A percentile compares a stretch with the other conserved stretches of the same genome.
phyloP scores from a whole-genome alignment of 139 green algal genomes.

The Picochlorum sp. region DNA sequence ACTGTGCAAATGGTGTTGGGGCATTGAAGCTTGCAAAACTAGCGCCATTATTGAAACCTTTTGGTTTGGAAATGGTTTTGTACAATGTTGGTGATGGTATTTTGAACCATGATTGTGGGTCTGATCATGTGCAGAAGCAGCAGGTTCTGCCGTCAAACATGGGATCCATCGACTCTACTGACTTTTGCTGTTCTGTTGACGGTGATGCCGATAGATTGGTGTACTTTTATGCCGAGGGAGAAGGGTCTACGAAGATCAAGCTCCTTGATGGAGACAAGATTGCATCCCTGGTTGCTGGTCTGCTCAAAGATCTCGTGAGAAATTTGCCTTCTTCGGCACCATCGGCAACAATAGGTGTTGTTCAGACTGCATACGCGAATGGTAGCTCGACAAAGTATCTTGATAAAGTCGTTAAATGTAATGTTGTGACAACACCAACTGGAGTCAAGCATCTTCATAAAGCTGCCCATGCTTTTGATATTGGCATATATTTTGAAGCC shows the following conservation, averaged over 20 bases:
- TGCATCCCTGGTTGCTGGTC: slow-evolving; percentile 60
- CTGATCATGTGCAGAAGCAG: slow-evolving; percentile 95
- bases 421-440: slow-evolving; percentile 43
- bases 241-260: background rate
- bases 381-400: slow-evolving; percentile 73
- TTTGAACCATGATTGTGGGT: slow-evolving; percentile 79
- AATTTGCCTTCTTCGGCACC: slow-evolving; percentile 25
- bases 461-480: slow-evolving; percentile 68
- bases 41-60: slow-evolving; percentile 14
- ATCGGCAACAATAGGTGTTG: slow-evolving; percentile 57
- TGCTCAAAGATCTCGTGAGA: slow-evolving; percentile 43
- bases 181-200: slow-evolving; percentile 64
- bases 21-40: slow-evolving; percentile 48
- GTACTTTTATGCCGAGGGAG: slow-evolving; percentile 56
- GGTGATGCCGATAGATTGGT: slow-evolving; percentile 94
- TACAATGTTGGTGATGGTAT: slow-evolving; percentile 23
- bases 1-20: slow-evolving; percentile 93
- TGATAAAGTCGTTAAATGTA: slow-evolving; percentile 12
- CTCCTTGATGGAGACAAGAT: slow-evolving; percentile 95
- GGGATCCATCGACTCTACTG: slow-evolving; percentile 8
- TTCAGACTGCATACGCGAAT: slow-evolving; percentile 99
- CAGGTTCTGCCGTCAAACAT: slow-evolving; percentile 36
- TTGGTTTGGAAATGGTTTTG: slow-evolving; percentile 37
- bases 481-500: slow-evolving; percentile 97
- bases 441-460: slow-evolving; percentile 92